A percentile compares a stretch with the other conserved stretches of the same genome.
phyloP scores from a whole-genome alignment of 495 filamentous ascomycete genomes.

The Extremus antarcticus region DNA sequence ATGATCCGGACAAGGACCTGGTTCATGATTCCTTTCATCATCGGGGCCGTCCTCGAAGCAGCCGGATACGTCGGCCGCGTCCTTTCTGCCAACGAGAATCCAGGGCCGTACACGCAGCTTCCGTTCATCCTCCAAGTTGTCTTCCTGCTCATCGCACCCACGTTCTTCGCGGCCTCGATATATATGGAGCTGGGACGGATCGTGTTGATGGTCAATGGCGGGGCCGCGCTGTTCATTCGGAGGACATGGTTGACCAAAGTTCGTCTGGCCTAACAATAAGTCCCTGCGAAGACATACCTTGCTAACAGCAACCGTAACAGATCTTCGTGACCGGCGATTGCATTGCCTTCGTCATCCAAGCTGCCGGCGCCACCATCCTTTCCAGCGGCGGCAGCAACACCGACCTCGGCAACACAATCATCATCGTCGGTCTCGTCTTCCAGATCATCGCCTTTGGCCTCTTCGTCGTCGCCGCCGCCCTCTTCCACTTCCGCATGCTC shows the following conservation, averaged over 20 bases:
- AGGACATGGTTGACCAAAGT: constrained; percentile 14
- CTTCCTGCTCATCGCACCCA: constrained; percentile 19
- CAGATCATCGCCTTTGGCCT: constrained; percentile 21
- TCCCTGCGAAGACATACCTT: too few species aligned
- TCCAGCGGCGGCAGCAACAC: constrained; percentile 2
- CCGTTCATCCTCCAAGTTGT: constrained; percentile 28
- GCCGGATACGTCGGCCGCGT: constrained; percentile 37
- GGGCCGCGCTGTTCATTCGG: constrained; percentile 14
- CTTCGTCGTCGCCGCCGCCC: constrained; percentile 14
- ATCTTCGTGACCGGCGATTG: constrained; percentile 18
- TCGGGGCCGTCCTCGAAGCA: constrained; percentile 44
- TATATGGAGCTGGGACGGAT: constrained; percentile 22
- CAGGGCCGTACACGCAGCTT: constrained; percentile 11
- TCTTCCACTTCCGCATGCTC: constrained; percentile 12
- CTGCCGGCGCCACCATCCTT: constrained; percentile 13
- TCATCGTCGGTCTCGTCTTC: constrained; percentile 17
- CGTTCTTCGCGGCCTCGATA: constrained; percentile 18
- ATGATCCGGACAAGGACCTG: constrained; percentile 36
- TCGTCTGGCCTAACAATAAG: too few species aligned
- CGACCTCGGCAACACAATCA: constrained; percentile 11
- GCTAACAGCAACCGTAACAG: too few species aligned
- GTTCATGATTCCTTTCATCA: constrained; percentile 47
- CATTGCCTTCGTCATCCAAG: constrained; percentile 15
- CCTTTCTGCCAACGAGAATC: constrained; percentile 13
- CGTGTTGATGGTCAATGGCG: constrained; percentile 11